Percentiles rank a stretch among this genome's conserved stretches.
Conservation (phyloP, 176 grass and related monocot genomes). For the Oryza punctata region DNA sequence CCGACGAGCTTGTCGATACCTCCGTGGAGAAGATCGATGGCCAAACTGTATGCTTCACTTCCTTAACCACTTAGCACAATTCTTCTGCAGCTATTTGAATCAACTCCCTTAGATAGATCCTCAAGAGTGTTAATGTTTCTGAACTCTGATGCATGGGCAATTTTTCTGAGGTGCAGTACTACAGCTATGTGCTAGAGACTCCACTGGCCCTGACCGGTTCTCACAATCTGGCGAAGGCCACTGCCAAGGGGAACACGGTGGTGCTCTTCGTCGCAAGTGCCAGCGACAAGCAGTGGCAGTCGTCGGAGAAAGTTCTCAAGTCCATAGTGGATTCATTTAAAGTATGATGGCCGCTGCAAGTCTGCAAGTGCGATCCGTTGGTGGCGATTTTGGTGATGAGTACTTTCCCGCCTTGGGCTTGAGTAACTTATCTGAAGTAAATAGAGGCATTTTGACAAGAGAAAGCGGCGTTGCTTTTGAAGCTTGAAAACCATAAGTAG, state of each 20-base stretch:
- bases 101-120: too few relatives aligned
- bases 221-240: conserved; percentile 97
- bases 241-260: conserved; percentile 91
- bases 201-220: conserved; percentile 82
- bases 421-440: neutral
- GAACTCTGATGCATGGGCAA: neutral
- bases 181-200: conserved; percentile 91
- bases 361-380: neutral
- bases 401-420: neutral
- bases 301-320: conserved; percentile 73
- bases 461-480: too few relatives aligned
- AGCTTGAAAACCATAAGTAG: too few relatives aligned
- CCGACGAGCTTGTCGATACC: conserved; percentile 81
- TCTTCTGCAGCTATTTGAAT: neutral
- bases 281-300: conserved; percentile 80
- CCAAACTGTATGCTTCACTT: conserved; percentile 62
- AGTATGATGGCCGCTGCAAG: conserved; percentile 51
- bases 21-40: conserved; percentile 60
- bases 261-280: conserved; percentile 94
- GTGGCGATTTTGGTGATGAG: neutral
- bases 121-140: conserved; percentile 9
- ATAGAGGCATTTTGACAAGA: neutral
- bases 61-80: too few relatives aligned
- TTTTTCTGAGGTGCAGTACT: conserved; percentile 65
- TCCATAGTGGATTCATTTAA: conserved; percentile 85